Evolutionary conservation across 2,329 filamentous ascomycete species (phyloP).

Genomic region (Penicillium fuscoglaucum): DNA sequence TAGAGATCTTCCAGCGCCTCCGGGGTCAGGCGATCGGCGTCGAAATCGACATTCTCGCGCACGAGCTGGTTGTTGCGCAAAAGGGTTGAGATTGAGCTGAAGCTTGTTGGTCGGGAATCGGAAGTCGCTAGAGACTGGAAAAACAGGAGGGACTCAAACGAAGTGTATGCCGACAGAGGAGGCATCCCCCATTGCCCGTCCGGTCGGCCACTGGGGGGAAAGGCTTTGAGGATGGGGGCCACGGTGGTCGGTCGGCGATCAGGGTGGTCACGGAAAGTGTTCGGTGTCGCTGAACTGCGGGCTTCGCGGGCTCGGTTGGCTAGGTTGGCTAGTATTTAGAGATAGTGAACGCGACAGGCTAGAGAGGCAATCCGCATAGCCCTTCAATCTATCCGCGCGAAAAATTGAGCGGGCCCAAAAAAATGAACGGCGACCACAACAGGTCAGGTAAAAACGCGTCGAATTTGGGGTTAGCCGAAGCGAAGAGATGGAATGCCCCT

Average conservation of each 20-base stretch:
- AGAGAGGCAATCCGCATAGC: constrained; percentile 17
- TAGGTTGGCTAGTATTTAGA: neutral
- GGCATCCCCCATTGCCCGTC: constrained; percentile 56
- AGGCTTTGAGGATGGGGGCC: constrained; percentile 38
- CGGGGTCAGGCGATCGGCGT: constrained; percentile 70
- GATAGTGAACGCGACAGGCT: constrained; percentile 10
- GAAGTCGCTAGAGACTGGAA: constrained; percentile 75
- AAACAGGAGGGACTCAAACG: constrained; percentile 81
- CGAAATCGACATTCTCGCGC: constrained; percentile 68
- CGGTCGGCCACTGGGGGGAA: constrained; percentile 39
- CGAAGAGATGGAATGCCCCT: neutral
- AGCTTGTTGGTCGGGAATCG: constrained; percentile 65
- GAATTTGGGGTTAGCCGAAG: too few relatives aligned
- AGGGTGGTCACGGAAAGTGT: constrained; percentile 3
- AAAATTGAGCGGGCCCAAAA: neutral
- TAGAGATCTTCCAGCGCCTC: constrained; percentile 80
- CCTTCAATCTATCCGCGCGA: constrained; percentile 27
- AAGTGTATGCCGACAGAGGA: constrained; percentile 68
- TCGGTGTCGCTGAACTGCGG: neutral
- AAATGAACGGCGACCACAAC: constrained; percentile 13
- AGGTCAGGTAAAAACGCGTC: constrained; percentile 8
- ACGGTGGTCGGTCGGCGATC: constrained; percentile 30
- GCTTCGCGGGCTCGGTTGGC: neutral
- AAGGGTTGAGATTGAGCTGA: constrained; percentile 70
- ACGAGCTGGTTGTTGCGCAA: constrained; percentile 74